phyloP scores from a whole-genome alignment of 2,329 filamentous ascomycete genomes.

The Colletotrichum sp. region DNA sequence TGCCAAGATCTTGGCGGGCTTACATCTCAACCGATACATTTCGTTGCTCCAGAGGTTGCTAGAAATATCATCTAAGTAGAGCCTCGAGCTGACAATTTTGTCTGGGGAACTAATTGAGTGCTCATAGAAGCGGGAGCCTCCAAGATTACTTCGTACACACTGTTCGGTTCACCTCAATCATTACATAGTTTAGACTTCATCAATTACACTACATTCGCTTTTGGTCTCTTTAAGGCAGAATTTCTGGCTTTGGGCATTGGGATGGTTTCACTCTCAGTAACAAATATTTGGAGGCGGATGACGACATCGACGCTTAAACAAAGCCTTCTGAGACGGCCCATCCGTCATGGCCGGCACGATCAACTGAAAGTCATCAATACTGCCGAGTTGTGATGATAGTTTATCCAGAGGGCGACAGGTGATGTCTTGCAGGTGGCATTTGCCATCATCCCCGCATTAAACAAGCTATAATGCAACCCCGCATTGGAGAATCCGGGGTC shows the following conservation, averaged over 20 bases:
- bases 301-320: background rate
- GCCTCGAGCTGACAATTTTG: background rate
- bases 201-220: background rate
- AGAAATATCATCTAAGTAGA: background rate
- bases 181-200: background rate
- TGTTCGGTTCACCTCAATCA: background rate
- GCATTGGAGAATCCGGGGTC: background rate
- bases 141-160: background rate
- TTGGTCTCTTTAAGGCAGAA: background rate
- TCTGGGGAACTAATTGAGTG: background rate
- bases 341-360: background rate
- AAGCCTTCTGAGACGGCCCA: background rate
- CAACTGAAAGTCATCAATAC: background rate
- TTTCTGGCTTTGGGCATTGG: background rate
- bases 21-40: background rate
- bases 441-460: background rate
- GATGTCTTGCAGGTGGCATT: background rate
- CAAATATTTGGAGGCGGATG: background rate
- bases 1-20: background rate
- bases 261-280: background rate
- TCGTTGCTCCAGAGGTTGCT: background rate
- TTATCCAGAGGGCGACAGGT: background rate
- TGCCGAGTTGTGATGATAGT: background rate
- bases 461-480: background rate
- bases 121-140: background rate